These are phyloP conservation scores for Astrephomene gubernaculifera DNA, from an alignment of 139 green algal species.

Conservation along the genomic window DNA sequence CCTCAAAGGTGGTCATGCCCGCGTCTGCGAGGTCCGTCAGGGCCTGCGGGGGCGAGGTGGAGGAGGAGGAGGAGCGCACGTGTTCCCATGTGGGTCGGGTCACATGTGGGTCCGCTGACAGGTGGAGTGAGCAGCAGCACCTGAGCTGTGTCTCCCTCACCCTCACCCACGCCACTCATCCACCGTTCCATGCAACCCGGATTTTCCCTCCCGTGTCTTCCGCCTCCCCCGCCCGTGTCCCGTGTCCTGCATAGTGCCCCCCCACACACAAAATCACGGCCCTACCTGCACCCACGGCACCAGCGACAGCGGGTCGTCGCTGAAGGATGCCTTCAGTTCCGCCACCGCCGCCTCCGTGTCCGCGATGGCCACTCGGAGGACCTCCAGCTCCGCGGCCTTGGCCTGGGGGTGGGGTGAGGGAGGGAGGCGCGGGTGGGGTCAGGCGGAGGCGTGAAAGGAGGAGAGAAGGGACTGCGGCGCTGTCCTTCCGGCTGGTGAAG, in stretches of 20 bases:
- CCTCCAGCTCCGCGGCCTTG: slow-evolving; percentile 47
- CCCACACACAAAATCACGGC: too few relatives aligned
- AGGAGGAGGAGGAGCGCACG: neutral
- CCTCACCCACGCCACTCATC: too few relatives aligned
- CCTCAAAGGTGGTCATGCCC: slow-evolving; percentile 67
- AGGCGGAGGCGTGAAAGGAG: too few relatives aligned
- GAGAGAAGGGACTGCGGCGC: too few relatives aligned
- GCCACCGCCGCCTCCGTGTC: slow-evolving; percentile 50
- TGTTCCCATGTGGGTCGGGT: too few relatives aligned
- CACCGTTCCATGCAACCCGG: neutral
- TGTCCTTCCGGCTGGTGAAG: too few relatives aligned
- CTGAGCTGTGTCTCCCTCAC: too few relatives aligned
- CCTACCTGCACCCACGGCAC: slow-evolving; percentile 63
- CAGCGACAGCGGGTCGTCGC: slow-evolving; percentile 60
- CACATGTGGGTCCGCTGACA: too few relatives aligned
- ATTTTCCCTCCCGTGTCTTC: neutral
- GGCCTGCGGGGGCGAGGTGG: neutral
- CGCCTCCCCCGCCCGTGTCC: neutral
- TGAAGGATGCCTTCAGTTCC: slow-evolving; percentile 63
- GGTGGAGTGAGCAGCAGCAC: too few relatives aligned
- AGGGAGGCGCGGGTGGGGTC: too few relatives aligned
- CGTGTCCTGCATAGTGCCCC: neutral
- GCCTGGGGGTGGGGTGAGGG: neutral
- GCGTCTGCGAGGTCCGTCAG: slow-evolving; percentile 68
- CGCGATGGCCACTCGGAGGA: slow-evolving; percentile 32